These are phyloP conservation scores for Colletotrichum incanum DNA, from an alignment of 2,329 filamentous ascomycete genomes.

Conservation along the genomic window DNA sequence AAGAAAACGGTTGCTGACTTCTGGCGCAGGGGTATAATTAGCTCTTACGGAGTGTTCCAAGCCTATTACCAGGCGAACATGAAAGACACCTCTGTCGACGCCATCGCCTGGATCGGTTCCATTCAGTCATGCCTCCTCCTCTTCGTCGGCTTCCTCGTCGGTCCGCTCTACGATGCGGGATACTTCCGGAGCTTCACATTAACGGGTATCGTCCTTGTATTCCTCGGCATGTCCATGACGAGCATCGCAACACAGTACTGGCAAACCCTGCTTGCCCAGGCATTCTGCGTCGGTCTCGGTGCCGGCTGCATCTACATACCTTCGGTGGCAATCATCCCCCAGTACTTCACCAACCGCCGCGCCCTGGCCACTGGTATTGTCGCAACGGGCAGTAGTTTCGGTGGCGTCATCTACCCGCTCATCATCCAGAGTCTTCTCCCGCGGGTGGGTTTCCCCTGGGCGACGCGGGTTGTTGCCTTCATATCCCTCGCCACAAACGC, in stretches of 20 bases:
- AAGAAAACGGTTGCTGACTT: neutral
- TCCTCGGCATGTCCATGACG: constrained; percentile 58
- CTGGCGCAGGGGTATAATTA: constrained; percentile 50
- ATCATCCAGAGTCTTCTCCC: constrained; percentile 52
- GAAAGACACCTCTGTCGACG: constrained; percentile 45
- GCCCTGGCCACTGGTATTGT: constrained; percentile 61
- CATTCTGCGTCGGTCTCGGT: constrained; percentile 60
- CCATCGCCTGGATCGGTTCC: constrained; percentile 56
- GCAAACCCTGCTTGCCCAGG: constrained; percentile 60
- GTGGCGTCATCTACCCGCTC: constrained; percentile 57
- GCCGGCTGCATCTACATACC: constrained; percentile 58
- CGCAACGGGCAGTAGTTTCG: constrained; percentile 58
- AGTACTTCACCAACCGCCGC: constrained; percentile 57
- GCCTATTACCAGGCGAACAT: constrained; percentile 51
- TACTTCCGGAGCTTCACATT: constrained; percentile 52
- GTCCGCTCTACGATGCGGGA: constrained; percentile 59
- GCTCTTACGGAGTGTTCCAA: constrained; percentile 57
- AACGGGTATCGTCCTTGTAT: constrained; percentile 53
- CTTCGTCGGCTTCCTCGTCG: constrained; percentile 54
- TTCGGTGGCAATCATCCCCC: constrained; percentile 56
- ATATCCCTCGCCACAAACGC: constrained; percentile 51
- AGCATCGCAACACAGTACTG: constrained; percentile 57
- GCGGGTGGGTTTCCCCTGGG: constrained; percentile 54
- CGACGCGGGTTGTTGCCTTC: constrained; percentile 54
- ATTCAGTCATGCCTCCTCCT: constrained; percentile 54